These are phyloP conservation scores for Vicia faba DNA, from an alignment of 306 rosid genomes.

Conservation along the genomic window DNA sequence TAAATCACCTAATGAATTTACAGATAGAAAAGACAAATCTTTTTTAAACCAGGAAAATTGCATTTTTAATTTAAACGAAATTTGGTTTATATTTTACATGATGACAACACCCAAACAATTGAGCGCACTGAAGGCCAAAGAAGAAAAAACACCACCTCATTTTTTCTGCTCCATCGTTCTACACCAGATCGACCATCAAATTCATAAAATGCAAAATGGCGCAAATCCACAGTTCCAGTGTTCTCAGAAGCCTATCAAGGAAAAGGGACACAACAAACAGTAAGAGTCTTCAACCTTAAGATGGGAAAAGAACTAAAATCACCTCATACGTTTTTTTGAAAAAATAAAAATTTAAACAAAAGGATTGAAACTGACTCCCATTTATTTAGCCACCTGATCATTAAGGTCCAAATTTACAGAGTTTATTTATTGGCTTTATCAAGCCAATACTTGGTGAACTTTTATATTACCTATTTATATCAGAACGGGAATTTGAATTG, in stretches of 20 bases:
- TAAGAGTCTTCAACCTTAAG: constrained; percentile 18
- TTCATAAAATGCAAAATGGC: constrained; percentile 90
- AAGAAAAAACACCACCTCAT: constrained; percentile 58
- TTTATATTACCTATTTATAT: no score
- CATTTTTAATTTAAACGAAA: constrained; percentile 8
- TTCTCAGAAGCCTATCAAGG: constrained; percentile 67
- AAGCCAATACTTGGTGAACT: no score
- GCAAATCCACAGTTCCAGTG: constrained; percentile 74
- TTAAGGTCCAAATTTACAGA: constrained; percentile 10
- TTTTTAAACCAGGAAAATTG: constrained; percentile 7
- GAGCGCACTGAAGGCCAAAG: constrained; percentile 5
- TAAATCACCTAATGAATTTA: not conserved
- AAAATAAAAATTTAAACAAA: constrained; percentile 7
- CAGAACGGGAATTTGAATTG: no score
- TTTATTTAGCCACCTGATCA: constrained; percentile 28
- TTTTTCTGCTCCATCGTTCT: constrained; percentile 76
- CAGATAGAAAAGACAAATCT: not conserved
- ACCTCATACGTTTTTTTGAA: not conserved
- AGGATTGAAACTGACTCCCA: constrained; percentile 24
- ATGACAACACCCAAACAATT: constrained; percentile 27
- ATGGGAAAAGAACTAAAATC: constrained; percentile 24
- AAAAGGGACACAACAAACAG: constrained; percentile 36
- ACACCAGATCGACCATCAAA: constrained; percentile 88
- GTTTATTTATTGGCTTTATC: constrained; percentile 32
- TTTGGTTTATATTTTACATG: constrained; percentile 15